Evolutionary conservation across 306 rosid genomes (phyloP), one percentile per base, ranked within the genome.

Genomic region (Quercus suber): DNA sequence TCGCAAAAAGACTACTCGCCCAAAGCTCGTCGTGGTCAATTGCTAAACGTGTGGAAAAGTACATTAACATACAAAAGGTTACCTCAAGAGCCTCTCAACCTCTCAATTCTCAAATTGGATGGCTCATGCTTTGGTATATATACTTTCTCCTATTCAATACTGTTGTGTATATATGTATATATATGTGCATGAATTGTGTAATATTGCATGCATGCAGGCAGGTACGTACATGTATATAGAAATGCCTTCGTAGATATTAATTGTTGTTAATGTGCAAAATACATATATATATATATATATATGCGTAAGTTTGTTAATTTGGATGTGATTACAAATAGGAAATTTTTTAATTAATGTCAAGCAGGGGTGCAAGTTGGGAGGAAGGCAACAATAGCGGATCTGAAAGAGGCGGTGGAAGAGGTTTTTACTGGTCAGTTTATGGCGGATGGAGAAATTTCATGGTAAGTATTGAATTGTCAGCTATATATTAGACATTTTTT

Each of bases 121-220:
- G 90, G 87, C 58, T 84, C 92, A 73, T 75, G 73, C 73, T 88
- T 88, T 19, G 90, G 88, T 88, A 88, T 61, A 18, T 8, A 23
- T 6, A 1, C 43, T 6, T 10, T 14, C 7, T 45, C 31, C 21
- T 51, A 12, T 49, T 13, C 53, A 49, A 49, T 49, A 49, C 25
- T 8, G 1, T 30, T 8, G 3, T 5, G 41, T 35, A 35, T 5
- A 35, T 35, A 35, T 25, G 5, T 28, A n/a, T n/a, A 35, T 25
- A 11, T 28, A n/a, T n/a, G 12, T 19, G 17, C 19, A 70, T 20
- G 33, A 70, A 37, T 17, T 33, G 9, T 23, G 12, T 9, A 3
- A 49, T 41, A 21, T n/a, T 5, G 23, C 11, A 31, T 57, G 69
- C 25, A 21, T 30, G 75, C n/a, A 5, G 8, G 33, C n/a, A 5